phyloP scores from a whole-genome alignment of 31 red algal species.

The Asparagopsis taxiformis region DNA sequence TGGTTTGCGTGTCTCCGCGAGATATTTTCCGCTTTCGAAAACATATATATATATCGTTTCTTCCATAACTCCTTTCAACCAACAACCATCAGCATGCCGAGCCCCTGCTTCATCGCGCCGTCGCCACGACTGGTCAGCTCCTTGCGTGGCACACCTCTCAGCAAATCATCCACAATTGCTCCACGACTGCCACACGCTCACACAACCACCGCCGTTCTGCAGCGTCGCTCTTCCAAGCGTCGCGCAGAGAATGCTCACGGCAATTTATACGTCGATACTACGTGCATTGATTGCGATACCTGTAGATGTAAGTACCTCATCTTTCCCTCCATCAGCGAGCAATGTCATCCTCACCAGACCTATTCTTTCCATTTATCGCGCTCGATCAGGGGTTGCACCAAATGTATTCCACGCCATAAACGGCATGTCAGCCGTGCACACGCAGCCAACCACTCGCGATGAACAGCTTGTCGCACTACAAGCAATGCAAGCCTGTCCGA shows the following conservation, averaged over 20 bases:
- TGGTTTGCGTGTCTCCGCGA: too few relatives aligned
- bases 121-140: neutral
- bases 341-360: too few relatives aligned
- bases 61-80: too few relatives aligned
- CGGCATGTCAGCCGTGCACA: constrained; percentile 66
- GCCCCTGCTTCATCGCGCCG: neutral
- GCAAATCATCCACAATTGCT: neutral
- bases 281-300: constrained; percentile 94
- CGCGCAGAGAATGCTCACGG: constrained; percentile 72
- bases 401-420: constrained; percentile 38
- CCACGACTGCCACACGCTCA: neutral
- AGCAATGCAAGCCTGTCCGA: constrained; percentile 78
- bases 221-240: constrained; percentile 8
- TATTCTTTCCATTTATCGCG: too few relatives aligned
- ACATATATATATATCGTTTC: too few relatives aligned
- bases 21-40: too few relatives aligned
- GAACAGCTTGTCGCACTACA: constrained; percentile 43
- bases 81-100: neutral
- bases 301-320: constrained; percentile 65
- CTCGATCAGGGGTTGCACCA: constrained; percentile 81
- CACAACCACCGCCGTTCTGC: neutral
- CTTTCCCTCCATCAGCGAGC: too few relatives aligned
- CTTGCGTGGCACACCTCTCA: neutral
- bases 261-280: constrained; percentile 75
- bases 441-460: constrained; percentile 49